These are phyloP conservation scores for Nicotiana otophora DNA, from an alignment of 257 asterid species.

Conservation along the genomic window DNA sequence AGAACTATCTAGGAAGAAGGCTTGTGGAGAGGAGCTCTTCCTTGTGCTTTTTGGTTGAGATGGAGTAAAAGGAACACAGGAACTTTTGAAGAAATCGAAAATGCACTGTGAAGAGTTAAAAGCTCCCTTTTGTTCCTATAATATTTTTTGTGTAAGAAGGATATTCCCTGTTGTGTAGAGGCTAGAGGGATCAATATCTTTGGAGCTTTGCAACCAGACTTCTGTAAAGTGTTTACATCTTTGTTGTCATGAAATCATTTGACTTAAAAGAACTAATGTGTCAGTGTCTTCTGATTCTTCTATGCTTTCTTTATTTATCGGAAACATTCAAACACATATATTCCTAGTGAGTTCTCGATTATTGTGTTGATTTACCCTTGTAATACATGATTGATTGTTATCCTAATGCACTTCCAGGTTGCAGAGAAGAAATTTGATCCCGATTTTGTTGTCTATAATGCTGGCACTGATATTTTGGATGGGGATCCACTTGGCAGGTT, in stretches of 20 bases:
- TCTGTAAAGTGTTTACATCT: neutral
- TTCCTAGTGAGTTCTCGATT: neutral
- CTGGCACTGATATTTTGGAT: conserved; percentile 89
- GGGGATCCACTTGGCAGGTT: conserved; percentile 91
- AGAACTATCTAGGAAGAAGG: neutral
- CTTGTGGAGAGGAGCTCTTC: neutral
- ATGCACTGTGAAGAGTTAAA: neutral
- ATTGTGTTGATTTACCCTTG: neutral
- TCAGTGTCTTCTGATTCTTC: neutral
- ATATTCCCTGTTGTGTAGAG: neutral
- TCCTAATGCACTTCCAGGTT: conserved; percentile 43
- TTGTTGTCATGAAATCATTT: neutral
- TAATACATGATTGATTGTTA: neutral
- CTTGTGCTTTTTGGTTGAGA: neutral
- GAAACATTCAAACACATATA: neutral
- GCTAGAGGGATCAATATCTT: neutral
- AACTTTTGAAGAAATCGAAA: neutral
- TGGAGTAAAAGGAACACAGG: neutral
- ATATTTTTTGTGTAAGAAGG: neutral
- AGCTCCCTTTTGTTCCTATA: neutral
- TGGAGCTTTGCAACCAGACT: neutral
- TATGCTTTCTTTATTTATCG: neutral
- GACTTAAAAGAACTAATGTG: neutral
- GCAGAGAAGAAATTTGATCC: conserved; percentile 59
- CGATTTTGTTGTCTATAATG: conserved; percentile 80